phyloP scores from a whole-genome alignment of 371 early-diverging fungal genomes.

The Circinella umbellata region DNA sequence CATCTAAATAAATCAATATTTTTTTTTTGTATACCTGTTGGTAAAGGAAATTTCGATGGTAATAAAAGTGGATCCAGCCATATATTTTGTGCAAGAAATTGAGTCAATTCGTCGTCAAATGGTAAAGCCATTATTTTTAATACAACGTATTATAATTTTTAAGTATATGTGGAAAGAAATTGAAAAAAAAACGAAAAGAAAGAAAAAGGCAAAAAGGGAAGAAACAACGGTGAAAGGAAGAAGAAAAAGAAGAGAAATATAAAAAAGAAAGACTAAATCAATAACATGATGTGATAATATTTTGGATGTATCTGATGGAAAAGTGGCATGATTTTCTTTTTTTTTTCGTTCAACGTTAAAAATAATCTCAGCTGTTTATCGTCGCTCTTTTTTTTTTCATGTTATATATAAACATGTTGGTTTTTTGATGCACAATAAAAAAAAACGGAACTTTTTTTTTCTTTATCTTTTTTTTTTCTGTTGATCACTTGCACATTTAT shows the following conservation, averaged over 20 bases:
- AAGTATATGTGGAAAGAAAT: too few species aligned
- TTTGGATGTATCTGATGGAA: background rate
- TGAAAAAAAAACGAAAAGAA: background rate
- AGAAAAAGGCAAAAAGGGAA: too few species aligned
- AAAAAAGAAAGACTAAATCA: too few species aligned
- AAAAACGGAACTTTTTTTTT: too few species aligned
- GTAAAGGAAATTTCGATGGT: constrained; percentile 2
- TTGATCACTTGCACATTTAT: too few species aligned
- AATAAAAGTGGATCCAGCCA: constrained; percentile 5
- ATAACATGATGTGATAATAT: background rate
- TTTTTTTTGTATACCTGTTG: background rate
- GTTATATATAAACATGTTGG: background rate
- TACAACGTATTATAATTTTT: too few species aligned
- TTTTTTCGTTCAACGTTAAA: background rate
- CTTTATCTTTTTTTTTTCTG: background rate
- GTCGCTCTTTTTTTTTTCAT: too few species aligned
- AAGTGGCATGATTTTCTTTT: constrained; percentile 8
- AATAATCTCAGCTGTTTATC: background rate
- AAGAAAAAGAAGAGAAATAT: background rate
- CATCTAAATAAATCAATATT: too few species aligned
- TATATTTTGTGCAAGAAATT: background rate
- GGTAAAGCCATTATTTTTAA: background rate
- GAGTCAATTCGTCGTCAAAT: constrained; percentile 1
- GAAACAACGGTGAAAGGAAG: too few species aligned
- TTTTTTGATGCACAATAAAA: background rate